Evolutionary conservation across 2,329 filamentous ascomycete species (phyloP), one percentile per base, ranked within the genome.

Genomic region (Xylaria sp.): DNA sequence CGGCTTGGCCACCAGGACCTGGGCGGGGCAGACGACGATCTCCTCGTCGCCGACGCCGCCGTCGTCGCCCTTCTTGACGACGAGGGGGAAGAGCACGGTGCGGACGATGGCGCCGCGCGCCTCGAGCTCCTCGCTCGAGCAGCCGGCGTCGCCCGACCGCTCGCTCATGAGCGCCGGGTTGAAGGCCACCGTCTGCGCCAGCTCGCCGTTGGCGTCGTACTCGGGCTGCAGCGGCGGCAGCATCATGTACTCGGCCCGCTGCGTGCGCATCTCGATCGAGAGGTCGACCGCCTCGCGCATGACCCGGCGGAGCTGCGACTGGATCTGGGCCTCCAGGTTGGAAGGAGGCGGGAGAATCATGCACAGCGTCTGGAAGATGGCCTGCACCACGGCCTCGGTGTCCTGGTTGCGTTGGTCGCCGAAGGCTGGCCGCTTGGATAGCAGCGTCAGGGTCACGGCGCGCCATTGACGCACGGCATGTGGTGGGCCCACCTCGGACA

Each of bases 191-290:
- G 92, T 93, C 50, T 90, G 89, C 16, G 88, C 82, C 7, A 99
- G 83, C 67, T 97, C 93, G 64, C 94, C 94, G 59, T 94, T 91
- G 64, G 87, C 88, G 72, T 97, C 92, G 73, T 96, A 97, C 72
- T 97, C 92, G 19, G 94, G 94, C 72, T 94, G 91, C 51, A 96
- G 80, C 4, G 94, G 94, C 22, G 94, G 93, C 17, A 97, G 86
- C 93, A 99, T 99, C 78, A 96, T 94, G 77, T 96, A 99, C 76
- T 97, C 94, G 37, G 94, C 92, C 55, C 91, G 87, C 72, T 99
- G 94, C 16, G 89, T 95, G 70, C 94, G 92, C 94, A 99, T 99
- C 76, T 97, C 92, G 62, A 99, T 87, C 1, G 92, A 92, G 9
- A 99, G 83, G 54, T 90, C 89, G 45, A 97, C 94, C 0, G 95